These are phyloP conservation scores for Debaryomycetaceae sp. DNA, from an alignment of 1,139 yeast species.

Conservation along the genomic window DNA sequence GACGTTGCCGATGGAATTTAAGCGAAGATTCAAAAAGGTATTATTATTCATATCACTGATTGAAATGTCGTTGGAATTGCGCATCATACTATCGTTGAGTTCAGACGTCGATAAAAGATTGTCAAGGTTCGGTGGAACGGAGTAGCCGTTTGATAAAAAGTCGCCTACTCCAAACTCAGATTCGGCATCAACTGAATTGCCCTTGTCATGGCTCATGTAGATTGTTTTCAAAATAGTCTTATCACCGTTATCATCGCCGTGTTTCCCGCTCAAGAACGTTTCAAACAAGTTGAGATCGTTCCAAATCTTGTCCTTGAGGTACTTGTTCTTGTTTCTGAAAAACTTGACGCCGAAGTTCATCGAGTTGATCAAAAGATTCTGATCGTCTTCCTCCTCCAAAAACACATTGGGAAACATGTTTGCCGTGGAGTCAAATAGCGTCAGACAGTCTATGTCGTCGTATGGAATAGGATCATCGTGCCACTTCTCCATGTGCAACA, in stretches of 20 bases:
- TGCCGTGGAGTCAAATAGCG: conserved; percentile 36
- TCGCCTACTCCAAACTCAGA: conserved; percentile 23
- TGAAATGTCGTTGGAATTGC: conserved; percentile 26
- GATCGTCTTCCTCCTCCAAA: conserved; percentile 43
- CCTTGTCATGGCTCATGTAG: conserved; percentile 13
- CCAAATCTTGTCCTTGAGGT: conserved; percentile 35
- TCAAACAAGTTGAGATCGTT: conserved; percentile 31
- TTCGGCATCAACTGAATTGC: conserved; percentile 10
- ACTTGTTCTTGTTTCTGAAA: conserved; percentile 30
- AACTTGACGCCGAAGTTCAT: conserved; percentile 39
- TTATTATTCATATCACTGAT: conserved; percentile 29
- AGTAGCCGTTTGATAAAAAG: conserved; percentile 38
- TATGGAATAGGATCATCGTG: conserved; percentile 39
- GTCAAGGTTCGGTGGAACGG: conserved; percentile 8
- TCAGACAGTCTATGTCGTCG: conserved; percentile 41
- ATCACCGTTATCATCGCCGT: conserved; percentile 20
- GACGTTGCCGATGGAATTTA: conserved; percentile 15
- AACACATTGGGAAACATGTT: conserved; percentile 34
- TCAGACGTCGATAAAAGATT: conserved; percentile 5
- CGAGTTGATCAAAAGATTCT: conserved; percentile 34
- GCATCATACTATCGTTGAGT: conserved; percentile 23
- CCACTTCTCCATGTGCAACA: conserved; percentile 43
- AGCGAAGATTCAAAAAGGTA: conserved; percentile 21
- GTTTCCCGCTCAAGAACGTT: conserved; percentile 24
- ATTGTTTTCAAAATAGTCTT: conserved; percentile 31